phyloP scores from a whole-genome alignment of 2,329 filamentous ascomycete species.

The Scopulariopsis brevicaulis region DNA sequence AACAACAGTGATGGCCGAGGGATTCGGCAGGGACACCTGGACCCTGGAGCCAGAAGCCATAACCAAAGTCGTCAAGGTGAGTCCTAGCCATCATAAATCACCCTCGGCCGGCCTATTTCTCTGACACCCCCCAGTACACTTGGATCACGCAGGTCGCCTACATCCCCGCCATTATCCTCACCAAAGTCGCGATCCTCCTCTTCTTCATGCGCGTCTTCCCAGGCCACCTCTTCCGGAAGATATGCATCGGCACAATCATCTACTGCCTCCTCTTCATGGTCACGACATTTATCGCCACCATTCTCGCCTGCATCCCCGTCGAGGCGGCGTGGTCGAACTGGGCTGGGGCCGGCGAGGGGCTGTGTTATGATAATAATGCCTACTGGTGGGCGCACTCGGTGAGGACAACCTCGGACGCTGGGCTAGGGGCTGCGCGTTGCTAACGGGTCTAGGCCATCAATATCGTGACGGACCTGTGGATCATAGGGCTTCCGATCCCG shows the following conservation, averaged over 20 bases:
- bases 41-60: slow-evolving; percentile 22
- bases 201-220: slow-evolving; percentile 7
- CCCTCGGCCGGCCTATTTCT: not conserved
- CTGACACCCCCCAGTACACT: slow-evolving; percentile 3
- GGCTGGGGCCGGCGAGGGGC: not conserved
- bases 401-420: not conserved
- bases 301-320: slow-evolving; percentile 6
- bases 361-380: slow-evolving; percentile 7
- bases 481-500: slow-evolving; percentile 6
- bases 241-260: slow-evolving; percentile 4
- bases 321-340: slow-evolving; percentile 4
- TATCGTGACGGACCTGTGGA: slow-evolving; percentile 6
- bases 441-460: slow-evolving; percentile 3
- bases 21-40: slow-evolving; percentile 30
- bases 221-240: not conserved
- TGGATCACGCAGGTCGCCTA: slow-evolving; percentile 8
- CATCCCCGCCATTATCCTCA: slow-evolving; percentile 7
- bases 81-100: not conserved
- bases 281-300: slow-evolving; percentile 3
- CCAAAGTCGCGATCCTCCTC: slow-evolving; percentile 5
- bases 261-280: slow-evolving; percentile 7
- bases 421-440: not conserved
- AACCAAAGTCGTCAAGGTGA: slow-evolving; percentile 19
- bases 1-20: slow-evolving; percentile 11
- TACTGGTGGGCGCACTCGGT: slow-evolving; percentile 7